Evolutionary conservation across 768 basidiomycete species (phyloP).

Genomic region (Solioccasus polychromus): DNA sequence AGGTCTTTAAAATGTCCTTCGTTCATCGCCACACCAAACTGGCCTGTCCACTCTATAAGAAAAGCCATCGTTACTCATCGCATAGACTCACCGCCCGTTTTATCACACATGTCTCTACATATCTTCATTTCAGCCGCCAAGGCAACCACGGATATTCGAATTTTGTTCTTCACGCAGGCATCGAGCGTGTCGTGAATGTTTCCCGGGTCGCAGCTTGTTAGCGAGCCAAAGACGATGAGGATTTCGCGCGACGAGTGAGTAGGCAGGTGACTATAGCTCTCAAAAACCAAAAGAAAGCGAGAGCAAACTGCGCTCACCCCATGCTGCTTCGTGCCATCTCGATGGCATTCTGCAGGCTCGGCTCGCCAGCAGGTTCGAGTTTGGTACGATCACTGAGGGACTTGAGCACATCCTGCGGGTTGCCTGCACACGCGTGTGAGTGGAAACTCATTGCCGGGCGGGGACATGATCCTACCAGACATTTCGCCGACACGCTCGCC

Average conservation of each 20-base stretch:
- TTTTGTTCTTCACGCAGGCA: conserved; percentile 75
- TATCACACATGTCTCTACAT: conserved; percentile 86
- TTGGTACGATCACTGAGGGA: conserved; percentile 82
- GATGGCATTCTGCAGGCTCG: conserved; percentile 95
- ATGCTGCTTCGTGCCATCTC: conserved; percentile 94
- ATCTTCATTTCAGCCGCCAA: conserved; percentile 99
- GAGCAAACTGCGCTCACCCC: conserved; percentile 50
- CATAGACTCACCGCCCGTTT: conserved; percentile 71
- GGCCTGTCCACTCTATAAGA: conserved; percentile 43
- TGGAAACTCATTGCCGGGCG: neutral
- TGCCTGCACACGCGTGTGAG: conserved; percentile 51
- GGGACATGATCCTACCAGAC: conserved; percentile 60
- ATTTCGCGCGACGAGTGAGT: conserved; percentile 96
- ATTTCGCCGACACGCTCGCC: conserved; percentile 90
- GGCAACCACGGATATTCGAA: conserved; percentile 90
- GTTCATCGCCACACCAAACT: conserved; percentile 97
- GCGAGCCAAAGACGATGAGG: conserved; percentile 87
- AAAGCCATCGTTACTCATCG: neutral
- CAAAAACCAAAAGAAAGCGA: conserved; percentile 2
- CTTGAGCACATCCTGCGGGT: conserved; percentile 93
- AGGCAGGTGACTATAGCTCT: conserved; percentile 77
- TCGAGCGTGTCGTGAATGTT: conserved; percentile 95
- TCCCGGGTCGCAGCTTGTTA: conserved; percentile 96
- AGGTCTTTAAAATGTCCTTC: conserved; percentile 97
- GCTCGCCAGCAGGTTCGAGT: conserved; percentile 88